Evolutionary conservation across 768 basidiomycete species (phyloP), one percentile per base, ranked within the genome.

Genomic region (Trametes cingulata): DNA sequence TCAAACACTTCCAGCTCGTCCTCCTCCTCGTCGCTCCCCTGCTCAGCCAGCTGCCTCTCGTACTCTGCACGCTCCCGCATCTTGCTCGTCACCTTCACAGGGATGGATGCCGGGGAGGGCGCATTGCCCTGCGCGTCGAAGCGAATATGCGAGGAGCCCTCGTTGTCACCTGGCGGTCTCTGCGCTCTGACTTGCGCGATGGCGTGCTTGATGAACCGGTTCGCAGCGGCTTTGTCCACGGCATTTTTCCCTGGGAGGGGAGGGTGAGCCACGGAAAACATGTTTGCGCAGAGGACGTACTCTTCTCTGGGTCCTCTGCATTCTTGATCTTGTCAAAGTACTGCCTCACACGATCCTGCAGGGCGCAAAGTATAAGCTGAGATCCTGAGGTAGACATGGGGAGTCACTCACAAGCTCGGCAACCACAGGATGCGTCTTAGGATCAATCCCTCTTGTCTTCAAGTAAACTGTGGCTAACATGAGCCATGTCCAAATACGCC

Each of bases 261-360:
- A 39, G 39, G 25, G 40, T 36, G 27, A 24, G 53, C 7, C 20
- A 17, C 49, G 17, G 19, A 39, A 2, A 49, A 41, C 53, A 50
- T 20, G 43, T 56, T 6, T 19, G 29, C n/a, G 12, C 24, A 50
- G 17, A 40, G 20, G 56, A 73, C 83, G 63, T 56, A 86, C 87
- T 81, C 69, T 80, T 75, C 19, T 80, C 79, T 10, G 86, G 82
- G 54, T 86, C 84, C 72, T 94, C 90, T 4, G 91, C 88, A 20
- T 80, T 77, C 60, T 85, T 81, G 53, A 94, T 88, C 69, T 94
- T 95, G 62, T 85, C 84, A 75, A 94, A 94, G 73, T 95, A 94
- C 62, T 85, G 78, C 27, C 84, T 82, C 12, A 94, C 80, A 68
- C 91, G 82, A 63, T 89, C 87, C 91, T 91, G 33, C 13, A 25